phyloP scores from a whole-genome alignment of 768 basidiomycete genomes.

The Pleurotus sapidus region DNA sequence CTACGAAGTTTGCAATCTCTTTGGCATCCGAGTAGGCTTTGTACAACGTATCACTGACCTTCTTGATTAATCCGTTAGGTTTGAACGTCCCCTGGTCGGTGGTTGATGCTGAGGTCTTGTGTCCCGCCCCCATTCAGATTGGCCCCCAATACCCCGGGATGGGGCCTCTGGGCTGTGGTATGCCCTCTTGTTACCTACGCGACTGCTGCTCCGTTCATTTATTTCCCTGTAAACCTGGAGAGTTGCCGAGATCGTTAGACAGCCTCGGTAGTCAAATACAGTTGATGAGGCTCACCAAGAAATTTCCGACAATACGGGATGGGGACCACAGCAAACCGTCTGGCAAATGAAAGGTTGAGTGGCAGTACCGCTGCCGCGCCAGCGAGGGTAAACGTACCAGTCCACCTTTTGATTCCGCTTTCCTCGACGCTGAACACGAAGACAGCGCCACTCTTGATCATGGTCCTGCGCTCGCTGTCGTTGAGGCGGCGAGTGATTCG shows the following conservation, averaged over 20 bases:
- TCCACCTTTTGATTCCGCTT: conserved; percentile 87
- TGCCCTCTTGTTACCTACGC: conserved; percentile 46
- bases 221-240: conserved; percentile 79
- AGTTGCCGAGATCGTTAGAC: neutral
- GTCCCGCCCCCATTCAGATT: conserved; percentile 28
- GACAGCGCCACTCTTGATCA: conserved; percentile 67
- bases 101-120: conserved; percentile 25
- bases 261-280: neutral
- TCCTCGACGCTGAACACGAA: conserved; percentile 90
- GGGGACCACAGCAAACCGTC: conserved; percentile 78
- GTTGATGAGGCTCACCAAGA: conserved; percentile 50
- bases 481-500: conserved; percentile 82
- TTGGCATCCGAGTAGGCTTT: neutral
- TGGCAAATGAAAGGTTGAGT: conserved; percentile 19
- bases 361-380: conserved; percentile 11
- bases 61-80: conserved; percentile 76
- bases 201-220: conserved; percentile 60
- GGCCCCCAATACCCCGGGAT: conserved; percentile 29
- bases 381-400: conserved; percentile 39
- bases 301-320: conserved; percentile 81
- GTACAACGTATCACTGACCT: conserved; percentile 39
- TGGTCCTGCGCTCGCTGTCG: conserved; percentile 69
- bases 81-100: conserved; percentile 63
- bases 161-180: conserved; percentile 48
- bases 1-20: conserved; percentile 30